Conservation (phyloP, 2,329 filamentous ascomycete species). For the Colletotrichum cuscutae region DNA sequence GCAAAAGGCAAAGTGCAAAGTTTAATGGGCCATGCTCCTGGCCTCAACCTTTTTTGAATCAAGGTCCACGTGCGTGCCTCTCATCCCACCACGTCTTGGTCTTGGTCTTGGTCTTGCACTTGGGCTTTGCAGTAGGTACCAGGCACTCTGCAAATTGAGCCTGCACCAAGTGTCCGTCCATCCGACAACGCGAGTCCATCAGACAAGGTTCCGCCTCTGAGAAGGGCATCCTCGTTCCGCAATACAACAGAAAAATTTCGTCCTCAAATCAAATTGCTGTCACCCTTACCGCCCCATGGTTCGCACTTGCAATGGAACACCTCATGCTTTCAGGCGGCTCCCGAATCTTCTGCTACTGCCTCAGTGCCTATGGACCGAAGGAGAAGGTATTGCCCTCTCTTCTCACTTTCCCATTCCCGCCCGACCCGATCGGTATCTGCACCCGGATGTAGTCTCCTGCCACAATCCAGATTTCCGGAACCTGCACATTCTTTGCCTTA, state of each 20-base stretch:
- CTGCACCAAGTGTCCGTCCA: neutral
- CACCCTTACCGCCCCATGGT: neutral
- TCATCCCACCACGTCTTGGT: neutral
- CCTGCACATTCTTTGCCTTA: neutral
- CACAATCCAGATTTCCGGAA: slow-evolving; percentile 14
- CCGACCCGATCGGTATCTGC: slow-evolving; percentile 8
- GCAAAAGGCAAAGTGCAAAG: neutral
- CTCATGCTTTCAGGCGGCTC: neutral
- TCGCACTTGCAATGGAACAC: neutral
- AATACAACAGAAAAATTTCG: neutral
- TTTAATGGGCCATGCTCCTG: slow-evolving; percentile 15
- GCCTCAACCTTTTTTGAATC: neutral
- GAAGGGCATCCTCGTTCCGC: slow-evolving; percentile 14
- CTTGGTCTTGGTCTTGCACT: neutral
- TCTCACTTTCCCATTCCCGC: neutral
- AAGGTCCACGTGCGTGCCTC: neutral
- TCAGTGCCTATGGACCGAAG: neutral
- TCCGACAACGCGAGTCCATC: neutral
- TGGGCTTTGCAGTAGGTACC: neutral
- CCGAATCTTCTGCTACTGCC: neutral
- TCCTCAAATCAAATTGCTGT: neutral
- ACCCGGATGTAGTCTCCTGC: slow-evolving; percentile 1
- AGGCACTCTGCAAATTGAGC: neutral
- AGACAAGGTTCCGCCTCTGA: slow-evolving; percentile 9
- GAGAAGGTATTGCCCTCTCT: neutral